Evolutionary conservation across 2,329 filamentous ascomycete genomes (phyloP).

Genomic region (Penicillium sp.): DNA sequence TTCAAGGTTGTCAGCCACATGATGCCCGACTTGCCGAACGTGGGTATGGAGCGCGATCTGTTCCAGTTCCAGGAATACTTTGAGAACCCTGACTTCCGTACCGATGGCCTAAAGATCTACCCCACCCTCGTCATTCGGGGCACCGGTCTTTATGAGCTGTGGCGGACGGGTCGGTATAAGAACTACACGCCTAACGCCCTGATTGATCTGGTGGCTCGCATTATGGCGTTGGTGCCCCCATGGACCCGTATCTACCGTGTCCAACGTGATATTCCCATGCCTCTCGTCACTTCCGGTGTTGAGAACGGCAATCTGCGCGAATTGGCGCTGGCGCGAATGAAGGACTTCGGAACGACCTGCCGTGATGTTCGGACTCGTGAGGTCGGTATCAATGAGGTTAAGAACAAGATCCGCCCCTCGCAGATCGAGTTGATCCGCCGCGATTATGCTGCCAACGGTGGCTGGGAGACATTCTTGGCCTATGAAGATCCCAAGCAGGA

Average conservation of each 20-base stretch:
- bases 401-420: slow-evolving; percentile 95
- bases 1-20: slow-evolving; percentile 99
- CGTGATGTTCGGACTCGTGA: slow-evolving; percentile 94
- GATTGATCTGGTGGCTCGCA: slow-evolving; percentile 94
- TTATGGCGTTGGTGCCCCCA: slow-evolving; percentile 87
- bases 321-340: slow-evolving; percentile 93
- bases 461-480: slow-evolving; percentile 97
- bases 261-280: slow-evolving; percentile 99
- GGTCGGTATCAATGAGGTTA: slow-evolving; percentile 98
- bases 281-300: slow-evolving; percentile 94
- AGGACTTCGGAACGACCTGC: slow-evolving; percentile 96
- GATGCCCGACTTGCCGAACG: slow-evolving; percentile 98
- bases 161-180: slow-evolving; percentile 95
- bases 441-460: slow-evolving; percentile 92
- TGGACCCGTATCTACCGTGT: slow-evolving; percentile 99
- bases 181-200: slow-evolving; percentile 98
- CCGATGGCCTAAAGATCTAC: slow-evolving; percentile 96
- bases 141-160: slow-evolving; percentile 93
- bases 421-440: slow-evolving; percentile 93
- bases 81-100: slow-evolving; percentile 91
- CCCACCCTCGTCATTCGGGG: slow-evolving; percentile 96
- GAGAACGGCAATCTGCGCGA: slow-evolving; percentile 97
- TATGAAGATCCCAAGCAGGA: slow-evolving; percentile 99
- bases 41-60: slow-evolving; percentile 95
- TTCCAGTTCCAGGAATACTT: slow-evolving; percentile 99